A percentile compares a stretch with the other conserved stretches of the same genome.
Evolutionary conservation across 345 rosid species (phyloP).

Genomic region (Carallia pectinifolia): DNA sequence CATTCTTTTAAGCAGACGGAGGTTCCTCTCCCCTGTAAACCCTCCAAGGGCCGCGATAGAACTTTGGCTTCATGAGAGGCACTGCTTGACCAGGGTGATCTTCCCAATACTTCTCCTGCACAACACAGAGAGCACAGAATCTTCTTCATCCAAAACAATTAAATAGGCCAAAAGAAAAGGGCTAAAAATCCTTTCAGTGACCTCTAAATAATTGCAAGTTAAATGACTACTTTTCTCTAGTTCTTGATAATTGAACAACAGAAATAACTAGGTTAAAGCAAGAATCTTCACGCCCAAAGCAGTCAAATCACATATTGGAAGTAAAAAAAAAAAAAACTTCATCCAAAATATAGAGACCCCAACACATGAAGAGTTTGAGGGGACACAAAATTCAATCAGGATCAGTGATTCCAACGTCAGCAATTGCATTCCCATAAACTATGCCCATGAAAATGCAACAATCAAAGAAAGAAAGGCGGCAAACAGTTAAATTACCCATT

Average conservation of each 20-base stretch:
- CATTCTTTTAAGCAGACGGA: slow-evolving; percentile 7
- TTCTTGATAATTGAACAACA: background rate
- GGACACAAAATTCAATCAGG: too few relatives aligned
- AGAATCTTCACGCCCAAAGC: too few relatives aligned
- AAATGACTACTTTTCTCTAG: background rate
- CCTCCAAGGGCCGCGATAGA: slow-evolving; percentile 82
- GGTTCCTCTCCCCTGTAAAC: slow-evolving; percentile 62
- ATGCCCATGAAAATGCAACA: too few relatives aligned
- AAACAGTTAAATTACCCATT: too few relatives aligned
- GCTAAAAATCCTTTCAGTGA: background rate
- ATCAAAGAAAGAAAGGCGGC: too few relatives aligned
- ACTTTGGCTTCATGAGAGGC: slow-evolving; percentile 76
- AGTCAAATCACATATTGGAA: too few relatives aligned
- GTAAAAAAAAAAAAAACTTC: too few relatives aligned
- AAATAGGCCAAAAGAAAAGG: background rate
- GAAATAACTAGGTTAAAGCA: background rate
- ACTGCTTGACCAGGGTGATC: slow-evolving; percentile 84
- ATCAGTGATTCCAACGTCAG: too few relatives aligned
- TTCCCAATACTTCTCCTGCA: slow-evolving; percentile 91
- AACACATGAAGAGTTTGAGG: too few relatives aligned
- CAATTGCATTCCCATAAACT: too few relatives aligned
- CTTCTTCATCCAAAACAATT: slow-evolving; percentile 3
- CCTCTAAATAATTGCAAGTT: background rate
- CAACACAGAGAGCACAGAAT: slow-evolving; percentile 18
- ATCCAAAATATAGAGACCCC: too few relatives aligned